phyloP scores from a whole-genome alignment of 768 basidiomycete genomes.

The Boletus vermiculosoides region DNA sequence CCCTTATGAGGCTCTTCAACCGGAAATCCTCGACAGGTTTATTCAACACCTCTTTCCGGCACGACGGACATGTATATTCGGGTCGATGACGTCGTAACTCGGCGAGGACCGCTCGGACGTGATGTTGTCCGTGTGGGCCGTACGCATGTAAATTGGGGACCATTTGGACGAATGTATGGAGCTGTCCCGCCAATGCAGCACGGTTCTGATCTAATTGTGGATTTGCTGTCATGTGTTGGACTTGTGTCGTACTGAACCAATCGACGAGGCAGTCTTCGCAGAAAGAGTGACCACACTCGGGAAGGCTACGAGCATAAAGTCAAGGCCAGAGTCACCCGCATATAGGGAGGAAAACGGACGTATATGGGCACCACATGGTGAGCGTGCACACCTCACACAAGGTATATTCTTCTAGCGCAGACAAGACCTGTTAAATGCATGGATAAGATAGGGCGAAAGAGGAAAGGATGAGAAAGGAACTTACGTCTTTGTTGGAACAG shows the following conservation, averaged over 20 bases:
- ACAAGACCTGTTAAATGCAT: constrained; percentile 34
- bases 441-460: neutral
- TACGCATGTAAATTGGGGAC: constrained; percentile 22
- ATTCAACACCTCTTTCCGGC: constrained; percentile 47
- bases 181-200: constrained; percentile 13
- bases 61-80: constrained; percentile 66
- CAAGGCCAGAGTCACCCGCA: neutral
- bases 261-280: constrained; percentile 61
- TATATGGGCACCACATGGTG: constrained; percentile 65
- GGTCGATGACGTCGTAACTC: constrained; percentile 38
- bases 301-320: constrained; percentile 41
- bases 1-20: constrained; percentile 54
- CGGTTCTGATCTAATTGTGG: constrained; percentile 44
- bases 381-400: constrained; percentile 64
- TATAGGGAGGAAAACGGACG: constrained; percentile 41
- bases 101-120: constrained; percentile 19
- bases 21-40: constrained; percentile 61
- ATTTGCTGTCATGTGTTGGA: constrained; percentile 46
- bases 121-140: constrained; percentile 13
- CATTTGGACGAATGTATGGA: constrained; percentile 20
- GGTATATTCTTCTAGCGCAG: constrained; percentile 50
- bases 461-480: neutral
- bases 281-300: constrained; percentile 69
- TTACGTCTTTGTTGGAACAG: constrained; percentile 8
- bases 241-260: constrained; percentile 49